Conservation (phyloP, 768 basidiomycete genomes). For the Auricularia auricula-judae region DNA sequence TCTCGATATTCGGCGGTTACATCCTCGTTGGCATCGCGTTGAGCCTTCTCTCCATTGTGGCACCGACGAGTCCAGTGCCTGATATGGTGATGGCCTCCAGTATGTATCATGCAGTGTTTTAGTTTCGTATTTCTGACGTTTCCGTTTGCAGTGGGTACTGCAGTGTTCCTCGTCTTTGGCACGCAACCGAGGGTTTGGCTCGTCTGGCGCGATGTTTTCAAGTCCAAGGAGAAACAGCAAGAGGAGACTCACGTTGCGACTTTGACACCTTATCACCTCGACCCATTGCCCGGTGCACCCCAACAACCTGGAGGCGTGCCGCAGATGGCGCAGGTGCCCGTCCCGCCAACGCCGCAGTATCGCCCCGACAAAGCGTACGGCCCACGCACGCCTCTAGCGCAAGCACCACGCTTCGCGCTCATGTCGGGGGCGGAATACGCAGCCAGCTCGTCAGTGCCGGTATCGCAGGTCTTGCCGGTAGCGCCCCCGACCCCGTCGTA, state of each 20-base stretch:
- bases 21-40: conserved; percentile 31
- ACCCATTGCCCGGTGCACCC: not conserved
- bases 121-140: not conserved
- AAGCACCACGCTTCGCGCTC: not conserved
- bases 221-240: not conserved
- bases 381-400: not conserved
- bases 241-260: not conserved
- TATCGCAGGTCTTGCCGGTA: not conserved
- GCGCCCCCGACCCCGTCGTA: not conserved
- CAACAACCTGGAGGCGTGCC: not conserved
- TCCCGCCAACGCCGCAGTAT: not conserved
- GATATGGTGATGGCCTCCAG: conserved; percentile 38
- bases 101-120: conserved; percentile 12
- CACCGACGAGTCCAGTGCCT: conserved; percentile 34
- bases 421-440: not conserved
- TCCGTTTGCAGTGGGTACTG: conserved; percentile 26
- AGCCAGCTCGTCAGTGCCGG: not conserved
- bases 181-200: conserved; percentile 20
- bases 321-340: not conserved
- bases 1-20: conserved; percentile 34
- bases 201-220: not conserved
- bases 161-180: conserved; percentile 35
- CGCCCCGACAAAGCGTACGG: not conserved
- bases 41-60: conserved; percentile 33
- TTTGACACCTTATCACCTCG: not conserved